Evolutionary conservation across 139 green algal genomes (phyloP), one percentile per base, ranked within the genome.

Genomic region (Haematococcus sp.): DNA sequence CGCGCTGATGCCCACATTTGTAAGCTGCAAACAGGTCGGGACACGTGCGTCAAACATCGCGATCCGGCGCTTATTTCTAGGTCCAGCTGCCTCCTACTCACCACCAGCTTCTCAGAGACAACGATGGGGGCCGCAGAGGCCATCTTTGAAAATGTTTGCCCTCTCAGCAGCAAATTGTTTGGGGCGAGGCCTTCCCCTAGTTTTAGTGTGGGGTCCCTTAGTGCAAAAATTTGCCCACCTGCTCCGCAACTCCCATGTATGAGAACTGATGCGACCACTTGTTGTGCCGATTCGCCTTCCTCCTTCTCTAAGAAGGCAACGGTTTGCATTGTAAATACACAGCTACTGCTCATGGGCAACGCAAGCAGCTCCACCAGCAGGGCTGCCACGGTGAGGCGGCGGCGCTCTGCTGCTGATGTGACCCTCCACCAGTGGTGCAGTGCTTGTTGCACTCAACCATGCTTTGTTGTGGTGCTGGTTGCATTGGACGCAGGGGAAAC

Each of bases 1-100:
- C 61, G 91, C 83, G 44, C 92, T 88, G 46, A 99, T 88, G 31
- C 95, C 95, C 28, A 97, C 76, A 67, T 80, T 90, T 27, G 91
- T 81, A 49, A 99, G 87, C 95, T 98, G 91, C 87, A 85, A 17
- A 32, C 30, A 40, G 32, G 32, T 1, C 33, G 11, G 32, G 23
- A 31, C 2, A 27, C 35, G 23, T 33, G 35, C 9, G 22, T 28
- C 5, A 17, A 51, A 49, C 13, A 49, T 15, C 60, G 23, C 2
- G 32, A 69, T 17, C 28, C 63, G 51, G 25, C 5, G 19, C 46
- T 30, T 4, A 19, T 13, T 51, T 9, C 9, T 70, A 17, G 27
- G 15, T 19, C 27, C 63, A 51, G 31, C 43, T 65, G 13, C 55
- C 2, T 16, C 17, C 11, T 20, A 43, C 75, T 64, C 65, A 89